Conservation (phyloP, 352 stramenopile species). For the Globisporangium paroecandrum region DNA sequence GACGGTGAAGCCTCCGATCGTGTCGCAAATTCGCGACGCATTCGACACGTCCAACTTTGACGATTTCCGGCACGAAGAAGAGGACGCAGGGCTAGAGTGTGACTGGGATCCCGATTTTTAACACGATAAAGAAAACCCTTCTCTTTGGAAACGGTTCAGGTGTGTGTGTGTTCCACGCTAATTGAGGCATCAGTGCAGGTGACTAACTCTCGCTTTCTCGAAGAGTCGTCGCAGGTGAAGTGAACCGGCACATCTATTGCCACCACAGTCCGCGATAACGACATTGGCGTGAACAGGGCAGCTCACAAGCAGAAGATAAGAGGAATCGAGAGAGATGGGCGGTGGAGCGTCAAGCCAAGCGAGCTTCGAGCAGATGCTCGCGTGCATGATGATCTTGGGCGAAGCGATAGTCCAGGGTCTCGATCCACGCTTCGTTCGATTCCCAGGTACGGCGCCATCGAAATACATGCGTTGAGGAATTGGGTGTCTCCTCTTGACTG, state of each 20-base stretch:
- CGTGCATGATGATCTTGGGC: constrained; percentile 80
- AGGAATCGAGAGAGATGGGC: constrained; percentile 36
- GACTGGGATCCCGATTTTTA: constrained; percentile 79
- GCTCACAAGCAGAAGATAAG: background rate
- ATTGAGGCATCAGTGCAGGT: background rate
- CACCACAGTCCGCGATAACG: background rate
- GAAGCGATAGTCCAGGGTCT: constrained; percentile 80
- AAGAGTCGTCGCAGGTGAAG: constrained; percentile 1
- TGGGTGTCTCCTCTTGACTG: background rate
- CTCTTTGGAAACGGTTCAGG: background rate
- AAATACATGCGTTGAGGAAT: too few relatives aligned
- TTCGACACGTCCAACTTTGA: constrained; percentile 86
- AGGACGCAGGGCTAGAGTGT: constrained; percentile 58
- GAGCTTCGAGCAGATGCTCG: constrained; percentile 81
- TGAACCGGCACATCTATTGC: background rate
- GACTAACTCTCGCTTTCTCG: background rate
- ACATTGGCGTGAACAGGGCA: background rate
- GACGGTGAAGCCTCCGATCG: constrained; percentile 64
- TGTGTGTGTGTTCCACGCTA: constrained; percentile 1
- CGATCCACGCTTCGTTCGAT: constrained; percentile 73
- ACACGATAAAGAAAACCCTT: background rate
- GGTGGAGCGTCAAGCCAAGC: constrained; percentile 63
- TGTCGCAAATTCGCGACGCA: constrained; percentile 65
- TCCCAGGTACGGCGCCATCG: constrained; percentile 37
- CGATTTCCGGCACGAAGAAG: constrained; percentile 64